Conservation (phyloP, 2,329 filamentous ascomycete genomes). For the Chalaropsis thielavioides region DNA sequence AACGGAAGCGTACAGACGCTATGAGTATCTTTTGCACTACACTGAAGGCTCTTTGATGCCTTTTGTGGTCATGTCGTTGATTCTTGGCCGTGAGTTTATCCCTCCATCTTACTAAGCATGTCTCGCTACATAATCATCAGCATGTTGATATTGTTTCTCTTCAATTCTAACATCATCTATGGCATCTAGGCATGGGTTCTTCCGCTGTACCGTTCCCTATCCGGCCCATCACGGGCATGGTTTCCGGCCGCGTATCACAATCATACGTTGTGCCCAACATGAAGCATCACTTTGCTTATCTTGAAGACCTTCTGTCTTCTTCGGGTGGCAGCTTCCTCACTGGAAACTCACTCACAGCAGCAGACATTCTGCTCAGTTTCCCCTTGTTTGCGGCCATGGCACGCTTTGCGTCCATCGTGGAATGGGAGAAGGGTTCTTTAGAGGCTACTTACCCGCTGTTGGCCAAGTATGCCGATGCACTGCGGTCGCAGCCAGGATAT, state of each 20-base stretch:
- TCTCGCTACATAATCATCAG: not conserved
- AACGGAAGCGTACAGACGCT: conserved; percentile 45
- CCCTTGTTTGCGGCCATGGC: conserved; percentile 31
- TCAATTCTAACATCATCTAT: not conserved
- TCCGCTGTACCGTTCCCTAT: conserved; percentile 37
- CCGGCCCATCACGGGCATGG: conserved; percentile 35
- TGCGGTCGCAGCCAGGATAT: conserved; percentile 31
- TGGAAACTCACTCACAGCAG: conserved; percentile 34
- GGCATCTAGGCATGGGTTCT: conserved; percentile 29
- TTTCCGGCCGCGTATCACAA: conserved; percentile 30
- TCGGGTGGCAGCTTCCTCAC: conserved; percentile 36
- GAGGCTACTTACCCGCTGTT: conserved; percentile 14
- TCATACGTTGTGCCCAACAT: conserved; percentile 35
- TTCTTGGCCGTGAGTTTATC: conserved; percentile 36
- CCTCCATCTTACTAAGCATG: not conserved
- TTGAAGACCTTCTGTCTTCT: conserved; percentile 36
- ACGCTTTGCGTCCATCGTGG: conserved; percentile 4
- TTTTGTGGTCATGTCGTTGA: conserved; percentile 46
- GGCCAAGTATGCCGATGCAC: conserved; percentile 4
- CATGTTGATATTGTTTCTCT: not conserved
- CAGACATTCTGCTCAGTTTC: conserved; percentile 41
- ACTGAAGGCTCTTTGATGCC: conserved; percentile 73
- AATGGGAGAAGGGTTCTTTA: conserved; percentile 14
- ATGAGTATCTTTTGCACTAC: conserved; percentile 65
- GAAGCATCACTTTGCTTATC: conserved; percentile 33